Conservation (phyloP, 208 protist genomes). For the Leishmania guyanensis region DNA sequence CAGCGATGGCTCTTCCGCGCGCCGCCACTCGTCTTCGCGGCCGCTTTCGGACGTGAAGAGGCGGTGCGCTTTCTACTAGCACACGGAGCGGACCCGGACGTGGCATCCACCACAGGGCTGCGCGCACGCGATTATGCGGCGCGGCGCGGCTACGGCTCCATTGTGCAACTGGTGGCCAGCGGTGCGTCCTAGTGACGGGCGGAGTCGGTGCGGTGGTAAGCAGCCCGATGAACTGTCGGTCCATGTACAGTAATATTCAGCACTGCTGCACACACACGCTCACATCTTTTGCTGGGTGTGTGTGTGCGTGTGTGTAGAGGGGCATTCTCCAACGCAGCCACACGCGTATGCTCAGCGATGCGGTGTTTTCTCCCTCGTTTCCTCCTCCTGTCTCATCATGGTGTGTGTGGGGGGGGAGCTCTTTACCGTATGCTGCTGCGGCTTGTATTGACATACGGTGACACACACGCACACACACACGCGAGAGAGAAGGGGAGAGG, state of each 20-base stretch:
- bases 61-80: constrained; percentile 68
- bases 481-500: too few relatives aligned
- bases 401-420: not conserved
- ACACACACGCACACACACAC: not conserved
- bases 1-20: constrained; percentile 74
- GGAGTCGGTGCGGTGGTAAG: not conserved
- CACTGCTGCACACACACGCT: not conserved
- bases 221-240: not conserved
- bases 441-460: not conserved
- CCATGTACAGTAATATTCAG: not conserved
- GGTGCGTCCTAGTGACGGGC: not conserved
- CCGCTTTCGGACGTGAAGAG: constrained; percentile 74
- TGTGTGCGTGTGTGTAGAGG: not conserved
- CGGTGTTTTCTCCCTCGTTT: not conserved
- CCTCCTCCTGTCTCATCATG: not conserved
- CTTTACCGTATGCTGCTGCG: not conserved
- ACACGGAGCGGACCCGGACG: constrained; percentile 50
- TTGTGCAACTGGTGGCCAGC: constrained; percentile 48
- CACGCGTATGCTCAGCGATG: not conserved
- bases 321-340: not conserved
- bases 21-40: constrained; percentile 76
- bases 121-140: constrained; percentile 70
- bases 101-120: constrained; percentile 61
- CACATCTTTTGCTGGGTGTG: not conserved
- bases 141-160: constrained; percentile 61